Base-by-base conservation (phyloP, 1,139 yeast species). In the Pichia sp. region DNA sequence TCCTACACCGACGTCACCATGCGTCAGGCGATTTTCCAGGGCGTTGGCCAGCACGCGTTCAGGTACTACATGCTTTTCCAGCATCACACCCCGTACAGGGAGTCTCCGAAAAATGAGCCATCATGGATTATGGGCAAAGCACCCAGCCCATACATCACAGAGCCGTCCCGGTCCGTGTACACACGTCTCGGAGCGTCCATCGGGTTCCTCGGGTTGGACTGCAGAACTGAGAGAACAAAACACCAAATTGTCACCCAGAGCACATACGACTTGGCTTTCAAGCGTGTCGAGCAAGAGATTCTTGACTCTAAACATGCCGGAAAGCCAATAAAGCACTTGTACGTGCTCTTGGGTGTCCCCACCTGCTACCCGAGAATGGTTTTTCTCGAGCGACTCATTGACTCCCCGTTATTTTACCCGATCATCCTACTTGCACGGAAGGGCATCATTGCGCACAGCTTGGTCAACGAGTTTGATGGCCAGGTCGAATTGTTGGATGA, bases 291-390 rank as follows among this genome's bases (percentile, higher is more conserved):
- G 30, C 54, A 68, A 6, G 97, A 90, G 67, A 64, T 86, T 23
- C 2, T 13, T 15, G 7, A 61, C 66, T 19, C 67, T 68, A 1
- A 67, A 79, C 5, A 74, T 81, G 29, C 10, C 10, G 10, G 30
- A n/a, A 80, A 80, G 11, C 80, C 80, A 8, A 75, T 87, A 47
- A 85, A 86, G 67, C 99, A 93, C 69, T 63, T 92, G 46, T 73
- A 88, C 62, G 82, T 93, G 6, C 78, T 92, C 83, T 75, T 93
- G 57, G 98, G 98, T 41, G 96, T 93, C 10, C 99, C 99, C 2
- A 87, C 92, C 55, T 87, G 95, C 48, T 93, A 93, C 67, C 98
- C 99, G 4, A 78, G 98, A 62, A 73, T 92, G 66, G 97, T 90
- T 1, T 88, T 96, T 93, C 75, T 90, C 34, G 98, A 92, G 70